A percentile compares a stretch with the other conserved stretches of the same genome.
Evolutionary conservation across 1,284 basidiomycete genomes (phyloP).

Genomic region (Wolfiporia cocos): DNA sequence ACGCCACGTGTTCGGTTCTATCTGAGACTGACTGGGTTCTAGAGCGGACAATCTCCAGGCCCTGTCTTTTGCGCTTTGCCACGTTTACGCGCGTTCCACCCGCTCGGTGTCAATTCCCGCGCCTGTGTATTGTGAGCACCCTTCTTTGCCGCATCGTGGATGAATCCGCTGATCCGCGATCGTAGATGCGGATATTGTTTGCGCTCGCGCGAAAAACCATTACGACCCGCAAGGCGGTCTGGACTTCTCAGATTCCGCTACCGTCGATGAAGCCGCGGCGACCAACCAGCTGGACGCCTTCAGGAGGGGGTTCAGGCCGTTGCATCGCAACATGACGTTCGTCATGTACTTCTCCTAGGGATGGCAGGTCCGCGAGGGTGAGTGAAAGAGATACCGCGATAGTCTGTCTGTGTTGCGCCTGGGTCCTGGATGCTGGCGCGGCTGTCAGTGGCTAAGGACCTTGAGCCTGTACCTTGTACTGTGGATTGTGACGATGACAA

Average conservation of each 20-base stretch:
- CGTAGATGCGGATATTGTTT: slow-evolving; percentile 80
- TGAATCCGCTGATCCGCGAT: slow-evolving; percentile 2
- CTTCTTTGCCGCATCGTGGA: slow-evolving; percentile 5
- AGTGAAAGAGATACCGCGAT: too few species aligned
- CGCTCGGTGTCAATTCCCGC: slow-evolving; percentile 82
- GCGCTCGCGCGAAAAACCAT: slow-evolving; percentile 73
- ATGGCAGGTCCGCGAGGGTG: too few species aligned
- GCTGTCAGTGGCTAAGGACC: too few species aligned
- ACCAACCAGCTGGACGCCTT: slow-evolving; percentile 44
- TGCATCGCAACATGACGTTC: slow-evolving; percentile 41
- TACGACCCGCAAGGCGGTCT: slow-evolving; percentile 56
- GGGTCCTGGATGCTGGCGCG: too few species aligned
- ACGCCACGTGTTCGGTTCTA: not conserved
- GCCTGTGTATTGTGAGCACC: slow-evolving; percentile 72
- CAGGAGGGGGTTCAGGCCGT: slow-evolving; percentile 47
- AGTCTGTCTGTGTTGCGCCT: too few species aligned
- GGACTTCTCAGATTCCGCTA: slow-evolving; percentile 48
- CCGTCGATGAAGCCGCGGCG: slow-evolving; percentile 33
- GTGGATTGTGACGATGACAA: too few species aligned
- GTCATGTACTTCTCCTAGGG: slow-evolving; percentile 45
- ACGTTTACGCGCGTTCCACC: slow-evolving; percentile 78
- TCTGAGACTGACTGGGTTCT: slow-evolving; percentile 1
- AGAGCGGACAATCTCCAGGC: slow-evolving; percentile 65
- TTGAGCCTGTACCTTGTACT: too few species aligned
- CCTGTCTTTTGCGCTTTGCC: slow-evolving; percentile 71